Percentiles rank a stretch among this genome's conserved stretches.
Evolutionary conservation across 106 monocot genomes (phyloP).

Genomic region (Vanilla planifolia): DNA sequence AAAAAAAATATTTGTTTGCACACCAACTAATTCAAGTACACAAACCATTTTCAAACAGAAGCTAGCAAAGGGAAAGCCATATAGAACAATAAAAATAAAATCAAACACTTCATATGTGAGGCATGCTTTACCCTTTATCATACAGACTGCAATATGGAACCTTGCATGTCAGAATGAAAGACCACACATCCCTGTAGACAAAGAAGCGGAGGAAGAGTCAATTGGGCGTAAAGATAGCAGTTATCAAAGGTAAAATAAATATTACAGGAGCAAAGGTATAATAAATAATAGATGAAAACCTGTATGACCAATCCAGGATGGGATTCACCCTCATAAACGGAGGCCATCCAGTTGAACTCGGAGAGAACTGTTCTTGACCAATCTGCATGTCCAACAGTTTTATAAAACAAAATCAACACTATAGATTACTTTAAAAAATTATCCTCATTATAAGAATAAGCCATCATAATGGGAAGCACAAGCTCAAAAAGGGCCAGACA

Average conservation of each 20-base stretch:
- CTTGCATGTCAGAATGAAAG: conserved; percentile 87
- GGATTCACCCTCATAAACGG: conserved; percentile 99
- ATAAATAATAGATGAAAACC: conserved; percentile 38
- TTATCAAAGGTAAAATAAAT: neutral
- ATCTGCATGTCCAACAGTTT: conserved; percentile 39
- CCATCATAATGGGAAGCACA: neutral
- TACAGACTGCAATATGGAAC: conserved; percentile 90
- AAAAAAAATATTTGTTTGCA: too few species aligned
- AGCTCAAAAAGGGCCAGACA: conserved; percentile 1
- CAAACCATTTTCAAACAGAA: too few species aligned
- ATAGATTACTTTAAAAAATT: neutral
- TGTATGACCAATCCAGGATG: conserved; percentile 99
- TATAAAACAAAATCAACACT: neutral
- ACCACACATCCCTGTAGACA: conserved; percentile 87
- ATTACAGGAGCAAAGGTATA: neutral
- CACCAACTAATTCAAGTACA: too few species aligned
- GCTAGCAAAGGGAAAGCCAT: too few species aligned
- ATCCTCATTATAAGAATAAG: neutral
- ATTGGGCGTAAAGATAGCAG: neutral
- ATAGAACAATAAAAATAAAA: neutral
- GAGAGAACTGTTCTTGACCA: conserved; percentile 98
- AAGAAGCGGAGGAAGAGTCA: neutral
- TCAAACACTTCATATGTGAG: conserved; percentile 2
- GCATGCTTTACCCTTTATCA: conserved; percentile 77
- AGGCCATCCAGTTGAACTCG: conserved; percentile 96